Base-by-base conservation (phyloP, 371 early-diverging fungal species). In the Funneliformis caledonium region DNA sequence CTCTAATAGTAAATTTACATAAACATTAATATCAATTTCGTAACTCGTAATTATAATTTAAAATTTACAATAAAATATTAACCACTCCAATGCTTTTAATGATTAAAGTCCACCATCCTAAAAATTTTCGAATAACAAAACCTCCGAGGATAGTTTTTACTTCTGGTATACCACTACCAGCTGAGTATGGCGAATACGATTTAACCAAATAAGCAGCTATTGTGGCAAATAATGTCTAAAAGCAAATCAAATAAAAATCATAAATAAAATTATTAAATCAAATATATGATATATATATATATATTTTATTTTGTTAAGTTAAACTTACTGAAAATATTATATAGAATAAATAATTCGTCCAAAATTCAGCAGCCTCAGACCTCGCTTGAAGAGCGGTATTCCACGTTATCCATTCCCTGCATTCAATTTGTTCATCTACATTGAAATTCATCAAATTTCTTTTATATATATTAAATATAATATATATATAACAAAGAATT, bases 131-230 rank as follows among this genome's bases (percentile, higher is more conserved):
- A 69, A 96, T 94, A 45, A 95, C 92, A 86, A 94, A 96, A 9
- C 96, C 96, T 26, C 93, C 91, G 16, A 96, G 85, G 31, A 96
- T 95, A 42, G 93, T 93, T 84, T 96, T 96, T 59, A 95, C 91
- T 77, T 95, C 96, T 22, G 96, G 92, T 33, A 96, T 91, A 4
- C 96, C 96, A 31, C 90, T 88, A 12, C 96, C 94, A 12, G 94
- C 92, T 14, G 94, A 93, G 73, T 93, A 93, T 52, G 93, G 94
- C 2, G 94, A 95, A 82, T 90, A 93, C 22, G 81, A 83, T 78
- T 91, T 89, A 73, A 94, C 95, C 31, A 88, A 73, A 42, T 86
- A 80, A 0, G 88, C 89, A 0, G 87, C 88, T 1, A 82, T 78
- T 0, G 87, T 84, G 7, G 90, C 88, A 76, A 88, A 89, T 67